Conservation (phyloP, 805 yeast species). For the Ogataea ramenticola region DNA sequence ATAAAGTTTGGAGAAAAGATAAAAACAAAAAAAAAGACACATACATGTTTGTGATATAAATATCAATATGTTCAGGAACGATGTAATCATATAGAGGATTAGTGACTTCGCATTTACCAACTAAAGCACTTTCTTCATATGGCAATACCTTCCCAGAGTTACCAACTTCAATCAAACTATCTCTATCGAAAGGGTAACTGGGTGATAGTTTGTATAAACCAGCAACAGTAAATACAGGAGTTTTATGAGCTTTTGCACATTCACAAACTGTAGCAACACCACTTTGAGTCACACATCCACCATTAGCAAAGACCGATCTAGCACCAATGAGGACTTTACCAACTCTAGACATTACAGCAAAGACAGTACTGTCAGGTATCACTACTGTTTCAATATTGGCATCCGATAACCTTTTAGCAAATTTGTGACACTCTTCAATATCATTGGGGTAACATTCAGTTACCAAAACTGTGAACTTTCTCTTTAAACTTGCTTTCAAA, state of each 20-base stretch:
- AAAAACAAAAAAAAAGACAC: constrained; percentile 12
- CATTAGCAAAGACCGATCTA: constrained; percentile 88
- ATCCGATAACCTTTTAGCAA: constrained; percentile 72
- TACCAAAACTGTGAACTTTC: constrained; percentile 86
- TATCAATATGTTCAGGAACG: constrained; percentile 90
- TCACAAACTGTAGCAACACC: constrained; percentile 93
- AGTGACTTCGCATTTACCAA: constrained; percentile 71
- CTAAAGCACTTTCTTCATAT: constrained; percentile 60
- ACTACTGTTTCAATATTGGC: constrained; percentile 86
- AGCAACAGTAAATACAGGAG: constrained; percentile 95
- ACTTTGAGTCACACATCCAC: constrained; percentile 83
- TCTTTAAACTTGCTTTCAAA: constrained; percentile 77
- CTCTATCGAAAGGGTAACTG: constrained; percentile 81
- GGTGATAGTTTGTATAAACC: constrained; percentile 93
- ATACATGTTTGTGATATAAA: constrained; percentile 80
- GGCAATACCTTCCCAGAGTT: constrained; percentile 84
- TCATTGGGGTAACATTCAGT: constrained; percentile 92
- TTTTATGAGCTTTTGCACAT: constrained; percentile 88
- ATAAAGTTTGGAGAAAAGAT: constrained; percentile 1
- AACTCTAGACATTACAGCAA: constrained; percentile 94
- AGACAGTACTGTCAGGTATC: constrained; percentile 87
- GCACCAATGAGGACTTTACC: constrained; percentile 95
- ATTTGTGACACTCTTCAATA: constrained; percentile 64
- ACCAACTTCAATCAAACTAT: constrained; percentile 81
- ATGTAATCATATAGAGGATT: constrained; percentile 90